A percentile compares a stretch with the other conserved stretches of the same genome.
phyloP scores from a whole-genome alignment of 169 alveolate species.

The Toxoplasma gondii region DNA sequence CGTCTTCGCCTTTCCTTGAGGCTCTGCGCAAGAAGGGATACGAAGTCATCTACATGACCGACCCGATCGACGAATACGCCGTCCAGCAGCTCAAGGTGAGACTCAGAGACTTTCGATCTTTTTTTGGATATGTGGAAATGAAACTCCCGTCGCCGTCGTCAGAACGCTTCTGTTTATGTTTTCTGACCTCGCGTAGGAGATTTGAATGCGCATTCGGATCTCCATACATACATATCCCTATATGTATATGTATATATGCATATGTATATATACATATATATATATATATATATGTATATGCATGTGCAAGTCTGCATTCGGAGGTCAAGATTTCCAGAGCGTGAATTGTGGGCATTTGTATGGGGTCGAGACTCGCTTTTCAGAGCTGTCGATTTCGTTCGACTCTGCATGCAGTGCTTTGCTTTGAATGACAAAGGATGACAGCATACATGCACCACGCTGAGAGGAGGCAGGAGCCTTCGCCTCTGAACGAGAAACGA shows the following conservation, averaged over 20 bases:
- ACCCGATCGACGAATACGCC: slow-evolving; percentile 99
- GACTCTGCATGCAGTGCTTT: neutral
- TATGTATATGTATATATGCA: no score
- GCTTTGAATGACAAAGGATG: neutral
- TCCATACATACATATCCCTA: neutral
- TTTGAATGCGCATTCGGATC: neutral
- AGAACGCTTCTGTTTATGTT: neutral
- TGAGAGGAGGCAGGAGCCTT: neutral
- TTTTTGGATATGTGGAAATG: neutral
- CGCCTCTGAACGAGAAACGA: neutral
- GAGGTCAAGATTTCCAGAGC: no score
- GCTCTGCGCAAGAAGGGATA: slow-evolving; percentile 94
- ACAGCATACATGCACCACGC: neutral
- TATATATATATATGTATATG: no score
- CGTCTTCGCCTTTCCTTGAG: slow-evolving; percentile 98
- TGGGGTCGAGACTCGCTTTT: no score
- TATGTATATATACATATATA: neutral
- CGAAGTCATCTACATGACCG: slow-evolving; percentile 98
- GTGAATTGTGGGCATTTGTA: no score
- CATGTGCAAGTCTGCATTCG: no score
- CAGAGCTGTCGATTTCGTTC: no score
- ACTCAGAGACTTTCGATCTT: neutral
- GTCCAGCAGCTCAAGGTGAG: slow-evolving; percentile 95
- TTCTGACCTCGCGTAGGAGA: neutral
- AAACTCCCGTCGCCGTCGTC: neutral